A percentile compares a stretch with the other conserved stretches of the same genome.
Evolutionary conservation across 2,329 filamentous ascomycete species (phyloP).

Genomic region (Arthrinium puccinioides): DNA sequence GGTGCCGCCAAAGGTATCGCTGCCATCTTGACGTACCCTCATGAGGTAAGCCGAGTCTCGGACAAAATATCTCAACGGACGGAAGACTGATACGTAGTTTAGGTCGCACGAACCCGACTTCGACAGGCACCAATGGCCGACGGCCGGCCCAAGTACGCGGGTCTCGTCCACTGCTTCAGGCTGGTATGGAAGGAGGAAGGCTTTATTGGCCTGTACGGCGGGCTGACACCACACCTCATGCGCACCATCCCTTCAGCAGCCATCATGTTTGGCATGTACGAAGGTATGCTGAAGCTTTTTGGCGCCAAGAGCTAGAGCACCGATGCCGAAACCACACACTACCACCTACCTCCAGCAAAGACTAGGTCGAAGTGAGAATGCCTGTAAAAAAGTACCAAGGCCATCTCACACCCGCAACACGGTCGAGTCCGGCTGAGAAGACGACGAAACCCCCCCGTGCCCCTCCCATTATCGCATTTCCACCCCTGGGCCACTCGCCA

Average conservation of each 20-base stretch:
- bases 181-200: constrained; percentile 86
- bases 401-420: too few relatives aligned
- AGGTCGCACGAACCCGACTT: constrained; percentile 76
- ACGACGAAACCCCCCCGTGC: too few relatives aligned
- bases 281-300: constrained; percentile 40
- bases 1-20: constrained; percentile 82
- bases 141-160: constrained; percentile 76
- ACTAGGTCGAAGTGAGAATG: too few relatives aligned
- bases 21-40: constrained; percentile 80
- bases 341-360: not conserved
- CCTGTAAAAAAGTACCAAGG: too few relatives aligned
- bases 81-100: too few relatives aligned
- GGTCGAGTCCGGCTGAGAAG: too few relatives aligned
- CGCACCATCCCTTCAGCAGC: constrained; percentile 86
- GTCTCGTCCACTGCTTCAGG: constrained; percentile 80
- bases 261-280: constrained; percentile 93
- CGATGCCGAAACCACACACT: not conserved
- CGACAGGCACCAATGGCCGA: constrained; percentile 72
- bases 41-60: constrained; percentile 77
- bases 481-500: too few relatives aligned
- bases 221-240: constrained; percentile 84
- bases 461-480: too few relatives aligned
- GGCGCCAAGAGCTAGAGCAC: constrained; percentile 18
- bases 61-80: too few relatives aligned
- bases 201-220: constrained; percentile 78